Percentiles rank a stretch among this genome's conserved stretches.
These are phyloP conservation scores for Pseudogymnoascus sp. DNA, from an alignment of 2,329 filamentous ascomycete species.

Conservation along the genomic window DNA sequence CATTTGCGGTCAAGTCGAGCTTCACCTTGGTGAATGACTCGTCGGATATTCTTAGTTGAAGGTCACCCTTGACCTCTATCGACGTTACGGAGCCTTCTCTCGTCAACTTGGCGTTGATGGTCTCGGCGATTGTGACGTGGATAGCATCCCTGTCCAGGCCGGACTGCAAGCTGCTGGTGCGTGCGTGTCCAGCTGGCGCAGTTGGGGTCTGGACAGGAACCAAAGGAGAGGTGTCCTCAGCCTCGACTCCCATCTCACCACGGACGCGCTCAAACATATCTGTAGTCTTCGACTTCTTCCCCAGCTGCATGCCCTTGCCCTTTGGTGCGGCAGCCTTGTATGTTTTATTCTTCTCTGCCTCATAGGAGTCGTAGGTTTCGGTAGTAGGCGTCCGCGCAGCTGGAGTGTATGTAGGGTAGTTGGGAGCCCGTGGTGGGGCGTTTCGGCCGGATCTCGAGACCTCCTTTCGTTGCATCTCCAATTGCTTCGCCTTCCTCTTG, in stretches of 20 bases:
- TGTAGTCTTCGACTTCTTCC: conserved; percentile 96
- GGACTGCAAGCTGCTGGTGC: conserved; percentile 54
- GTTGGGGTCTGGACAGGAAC: conserved; percentile 48
- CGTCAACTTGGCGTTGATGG: conserved; percentile 83
- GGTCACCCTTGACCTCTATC: conserved; percentile 83
- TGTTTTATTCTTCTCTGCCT: conserved; percentile 94
- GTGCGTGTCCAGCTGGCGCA: conserved; percentile 45
- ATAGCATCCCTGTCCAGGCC: conserved; percentile 76
- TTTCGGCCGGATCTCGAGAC: conserved; percentile 69
- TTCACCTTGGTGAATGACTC: conserved; percentile 86
- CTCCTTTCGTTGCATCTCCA: conserved; percentile 98
- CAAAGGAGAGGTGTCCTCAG: conserved; percentile 66
- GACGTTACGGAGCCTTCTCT: conserved; percentile 82
- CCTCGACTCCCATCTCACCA: conserved; percentile 81
- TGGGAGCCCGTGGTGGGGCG: conserved; percentile 64
- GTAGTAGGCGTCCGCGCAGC: conserved; percentile 66
- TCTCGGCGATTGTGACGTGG: conserved; percentile 80
- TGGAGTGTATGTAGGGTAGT: conserved; percentile 84
- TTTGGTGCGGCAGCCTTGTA: conserved; percentile 64
- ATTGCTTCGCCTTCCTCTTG: conserved; percentile 96
- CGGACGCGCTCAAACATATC: conserved; percentile 96
- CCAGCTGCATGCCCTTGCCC: conserved; percentile 97
- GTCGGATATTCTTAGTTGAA: conserved; percentile 86
- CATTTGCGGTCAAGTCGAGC: conserved; percentile 68
- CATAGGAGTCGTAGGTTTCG: conserved; percentile 88